Conservation (phyloP, 2,329 filamentous ascomycete genomes). For the Paecilomyces variotii region DNA sequence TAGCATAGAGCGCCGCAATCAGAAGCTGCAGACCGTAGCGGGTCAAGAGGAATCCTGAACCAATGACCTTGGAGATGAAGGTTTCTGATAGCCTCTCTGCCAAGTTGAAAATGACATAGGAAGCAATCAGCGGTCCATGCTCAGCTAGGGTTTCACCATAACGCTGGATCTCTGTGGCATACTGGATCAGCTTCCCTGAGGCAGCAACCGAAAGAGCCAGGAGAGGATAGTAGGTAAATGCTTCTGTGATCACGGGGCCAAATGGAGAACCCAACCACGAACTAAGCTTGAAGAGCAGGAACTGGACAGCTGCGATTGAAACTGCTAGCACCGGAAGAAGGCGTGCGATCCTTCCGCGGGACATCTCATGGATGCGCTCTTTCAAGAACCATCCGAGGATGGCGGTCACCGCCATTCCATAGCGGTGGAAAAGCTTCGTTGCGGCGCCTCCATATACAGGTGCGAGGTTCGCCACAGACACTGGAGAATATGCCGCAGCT, state of each 20-base stretch:
- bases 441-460: constrained; percentile 86
- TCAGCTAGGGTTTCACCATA: constrained; percentile 54
- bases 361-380: constrained; percentile 40
- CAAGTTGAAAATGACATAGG: constrained; percentile 56
- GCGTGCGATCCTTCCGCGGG: constrained; percentile 39
- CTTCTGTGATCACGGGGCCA: constrained; percentile 70
- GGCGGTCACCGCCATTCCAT: constrained; percentile 56
- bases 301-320: constrained; percentile 67
- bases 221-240: constrained; percentile 63
- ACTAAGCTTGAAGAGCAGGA: constrained; percentile 61
- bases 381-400: constrained; percentile 67
- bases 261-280: constrained; percentile 56
- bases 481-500: constrained; percentile 31
- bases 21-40: constrained; percentile 64
- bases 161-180: constrained; percentile 45
- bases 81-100: constrained; percentile 34
- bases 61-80: constrained; percentile 46
- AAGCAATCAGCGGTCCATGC: constrained; percentile 56
- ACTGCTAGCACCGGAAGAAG: constrained; percentile 66
- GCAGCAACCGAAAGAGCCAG: constrained; percentile 56
- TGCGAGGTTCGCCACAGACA: constrained; percentile 61
- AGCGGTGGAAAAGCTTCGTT: constrained; percentile 61
- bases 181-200: constrained; percentile 57
- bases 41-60: constrained; percentile 56
- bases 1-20: constrained; percentile 56